Evolutionary conservation across 2,329 filamentous ascomycete genomes (phyloP).

Genomic region (Talaromyces marneffei): DNA sequence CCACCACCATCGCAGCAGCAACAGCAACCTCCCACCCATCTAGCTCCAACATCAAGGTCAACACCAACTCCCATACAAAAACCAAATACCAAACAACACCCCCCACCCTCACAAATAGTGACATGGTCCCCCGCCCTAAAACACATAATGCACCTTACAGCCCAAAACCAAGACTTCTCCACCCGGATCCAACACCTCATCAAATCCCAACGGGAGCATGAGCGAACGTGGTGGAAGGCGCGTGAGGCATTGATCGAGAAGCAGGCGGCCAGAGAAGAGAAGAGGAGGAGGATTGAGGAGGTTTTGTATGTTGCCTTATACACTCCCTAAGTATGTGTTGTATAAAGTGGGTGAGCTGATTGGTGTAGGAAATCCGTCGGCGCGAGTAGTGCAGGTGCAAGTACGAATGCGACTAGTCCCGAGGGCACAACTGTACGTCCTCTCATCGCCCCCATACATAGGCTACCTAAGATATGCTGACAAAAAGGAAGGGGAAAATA

Average conservation of each 20-base stretch:
- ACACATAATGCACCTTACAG: slow-evolving; percentile 47
- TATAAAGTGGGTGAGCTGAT: neutral
- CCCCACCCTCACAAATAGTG: slow-evolving; percentile 40
- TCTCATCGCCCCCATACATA: too few species aligned
- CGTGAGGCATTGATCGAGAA: slow-evolving; percentile 48
- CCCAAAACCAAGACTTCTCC: slow-evolving; percentile 41
- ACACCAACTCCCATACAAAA: neutral
- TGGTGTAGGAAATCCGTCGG: slow-evolving; percentile 42
- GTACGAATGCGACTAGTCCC: slow-evolving; percentile 9
- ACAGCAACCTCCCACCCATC: neutral
- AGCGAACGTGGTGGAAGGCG: slow-evolving; percentile 55
- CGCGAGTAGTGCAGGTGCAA: slow-evolving; percentile 31
- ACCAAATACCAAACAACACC: neutral
- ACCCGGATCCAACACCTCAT: slow-evolving; percentile 53
- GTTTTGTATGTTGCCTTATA: slow-evolving; percentile 44
- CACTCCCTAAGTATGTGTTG: neutral
- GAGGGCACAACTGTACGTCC: neutral
- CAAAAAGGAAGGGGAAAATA: neutral
- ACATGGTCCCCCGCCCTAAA: slow-evolving; percentile 48
- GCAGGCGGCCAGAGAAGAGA: slow-evolving; percentile 48
- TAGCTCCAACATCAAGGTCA: neutral
- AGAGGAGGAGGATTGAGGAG: slow-evolving; percentile 50
- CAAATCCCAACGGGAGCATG: slow-evolving; percentile 56
- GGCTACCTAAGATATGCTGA: neutral
- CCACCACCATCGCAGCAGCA: slow-evolving; percentile 1